Conservation (phyloP, 495 filamentous ascomycete species). For the Penicillium paxilli region DNA sequence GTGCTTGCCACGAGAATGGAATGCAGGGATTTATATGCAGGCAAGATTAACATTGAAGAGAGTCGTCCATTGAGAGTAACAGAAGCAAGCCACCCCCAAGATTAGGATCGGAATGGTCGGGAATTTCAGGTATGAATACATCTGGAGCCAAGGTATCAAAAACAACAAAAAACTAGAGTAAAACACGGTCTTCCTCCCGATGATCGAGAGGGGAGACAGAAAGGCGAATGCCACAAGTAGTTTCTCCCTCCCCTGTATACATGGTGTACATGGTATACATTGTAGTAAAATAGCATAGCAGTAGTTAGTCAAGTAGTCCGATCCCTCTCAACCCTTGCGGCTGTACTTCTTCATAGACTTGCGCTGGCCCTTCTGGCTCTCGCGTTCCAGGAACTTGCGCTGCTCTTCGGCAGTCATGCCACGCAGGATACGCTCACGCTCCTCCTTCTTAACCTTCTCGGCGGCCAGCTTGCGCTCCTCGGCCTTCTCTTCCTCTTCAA, state of each 20-base stretch:
- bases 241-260: too few relatives aligned
- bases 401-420: constrained; percentile 89
- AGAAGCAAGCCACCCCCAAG: constrained; percentile 4
- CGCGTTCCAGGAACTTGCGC: constrained; percentile 91
- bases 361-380: constrained; percentile 78
- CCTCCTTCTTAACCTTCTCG: constrained; percentile 88
- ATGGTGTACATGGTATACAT: too few relatives aligned
- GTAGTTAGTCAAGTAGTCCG: background rate
- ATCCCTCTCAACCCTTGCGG: constrained; percentile 33
- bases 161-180: constrained; percentile 17
- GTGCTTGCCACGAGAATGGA: background rate
- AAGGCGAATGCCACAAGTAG: too few relatives aligned
- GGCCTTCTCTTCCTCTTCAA: constrained; percentile 87
- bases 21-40: background rate
- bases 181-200: constrained; percentile 18
- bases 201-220: too few relatives aligned
- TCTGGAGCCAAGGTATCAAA: constrained; percentile 23
- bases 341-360: constrained; percentile 72
- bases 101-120: background rate
- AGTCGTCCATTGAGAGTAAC: background rate
- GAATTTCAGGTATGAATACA: constrained; percentile 26
- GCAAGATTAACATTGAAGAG: constrained; percentile 10
- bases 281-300: too few relatives aligned
- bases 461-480: constrained; percentile 78
- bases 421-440: constrained; percentile 81